Base-by-base conservation (phyloP, 257 asterid species). In the Forsythia viridissima region DNA sequence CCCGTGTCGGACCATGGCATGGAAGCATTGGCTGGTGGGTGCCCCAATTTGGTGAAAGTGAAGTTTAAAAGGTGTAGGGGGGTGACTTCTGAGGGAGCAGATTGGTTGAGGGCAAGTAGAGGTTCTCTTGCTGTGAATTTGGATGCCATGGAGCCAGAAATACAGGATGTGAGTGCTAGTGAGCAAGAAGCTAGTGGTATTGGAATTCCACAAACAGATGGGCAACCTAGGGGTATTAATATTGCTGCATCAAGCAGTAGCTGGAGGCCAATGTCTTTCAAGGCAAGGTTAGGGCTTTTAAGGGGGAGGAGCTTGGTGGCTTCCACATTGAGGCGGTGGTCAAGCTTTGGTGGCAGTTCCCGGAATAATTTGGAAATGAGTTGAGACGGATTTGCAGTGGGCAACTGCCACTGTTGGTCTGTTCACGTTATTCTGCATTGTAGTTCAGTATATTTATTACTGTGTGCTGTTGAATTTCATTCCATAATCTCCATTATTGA, bases 41-140 rank as follows among this genome's bases (percentile, higher is more conserved):
- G 98, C 37, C 99, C 99, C 46, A 94, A 91, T 84, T 77, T 94
- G 83, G 95, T 93, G 74, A 94, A 94, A 89, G 93, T 94, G 69
- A 94, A 94, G 92, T 92, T 94, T 21, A 94, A 91, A 90, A 94
- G 93, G 85, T 94, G 99, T 83, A 86, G 90, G 76, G 92, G 89
- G 41, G 98, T 94, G 76, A 94, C 98, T 10, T 67, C 90, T 34
- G 95, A 86, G 78, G 94, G 92, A 37, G 99, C 93, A 0, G 95
- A 90, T 69, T 89, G 92, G 95, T 79, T 94, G 93, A 90, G 97
- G 84, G 91, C 95, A 0, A 84, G 88, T 71, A 81, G 97, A 71
- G 94, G 57, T 8, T 84, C 90, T 12, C 86, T 94, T 73, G 82
- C 91, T 0, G 97, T 94, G 87, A 90, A 90, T 80, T 86, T 94